Conservation (phyloP, 257 asterid genomes). For the Dorcoceras hygrometricum region DNA sequence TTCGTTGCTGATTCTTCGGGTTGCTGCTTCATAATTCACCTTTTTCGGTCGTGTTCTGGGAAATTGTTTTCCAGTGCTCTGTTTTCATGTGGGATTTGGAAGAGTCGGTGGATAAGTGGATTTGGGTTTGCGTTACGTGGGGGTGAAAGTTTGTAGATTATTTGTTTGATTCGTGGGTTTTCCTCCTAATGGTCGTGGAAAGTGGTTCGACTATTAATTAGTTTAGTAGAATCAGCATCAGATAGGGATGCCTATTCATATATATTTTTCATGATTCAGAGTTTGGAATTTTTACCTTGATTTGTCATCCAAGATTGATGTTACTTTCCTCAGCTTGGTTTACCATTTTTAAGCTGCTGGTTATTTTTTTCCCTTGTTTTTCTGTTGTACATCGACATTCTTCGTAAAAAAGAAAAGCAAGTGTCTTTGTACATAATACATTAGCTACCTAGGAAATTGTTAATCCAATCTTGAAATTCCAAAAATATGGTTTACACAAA, state of each 20-base stretch:
- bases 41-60: constrained; percentile 16
- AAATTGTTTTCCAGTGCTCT: too few relatives aligned
- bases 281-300: not conserved
- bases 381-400: too few relatives aligned
- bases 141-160: not conserved
- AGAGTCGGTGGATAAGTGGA: constrained; percentile 20
- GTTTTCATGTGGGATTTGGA: not conserved
- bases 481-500: not conserved
- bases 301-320: not conserved
- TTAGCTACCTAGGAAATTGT: not conserved
- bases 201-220: not conserved
- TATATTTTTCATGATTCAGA: constrained; percentile 8
- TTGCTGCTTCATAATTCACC: not conserved
- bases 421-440: not conserved
- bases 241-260: not conserved
- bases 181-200: not conserved
- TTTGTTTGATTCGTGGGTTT: constrained; percentile 12
- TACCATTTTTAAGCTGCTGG: constrained; percentile 8
- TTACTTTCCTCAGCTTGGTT: not conserved
- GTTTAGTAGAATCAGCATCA: not conserved
- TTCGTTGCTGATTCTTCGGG: constrained; percentile 3
- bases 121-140: constrained; percentile 28
- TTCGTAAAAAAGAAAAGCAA: not conserved
- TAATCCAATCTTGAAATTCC: not conserved
- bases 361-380: constrained; percentile 6